Percentiles rank a stretch among this genome's conserved stretches.
Conservation (phyloP, 352 stramenopile genomes). For the Hyaloperonospora brassicae region DNA sequence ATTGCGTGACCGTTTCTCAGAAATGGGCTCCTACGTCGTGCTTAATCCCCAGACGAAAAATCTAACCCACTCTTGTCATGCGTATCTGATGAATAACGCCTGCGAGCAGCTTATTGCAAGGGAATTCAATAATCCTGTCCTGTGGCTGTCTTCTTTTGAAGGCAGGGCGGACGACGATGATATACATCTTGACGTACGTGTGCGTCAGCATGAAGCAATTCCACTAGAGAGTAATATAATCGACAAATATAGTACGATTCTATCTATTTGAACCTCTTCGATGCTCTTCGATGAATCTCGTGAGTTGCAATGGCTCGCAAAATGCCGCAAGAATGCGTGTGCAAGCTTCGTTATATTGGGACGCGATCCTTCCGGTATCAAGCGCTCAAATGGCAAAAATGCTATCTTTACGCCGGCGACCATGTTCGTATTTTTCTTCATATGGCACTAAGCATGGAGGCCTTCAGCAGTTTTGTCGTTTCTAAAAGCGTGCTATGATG, state of each 20-base stretch:
- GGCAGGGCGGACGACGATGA: slow-evolving; percentile 99
- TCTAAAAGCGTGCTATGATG: slow-evolving; percentile 96
- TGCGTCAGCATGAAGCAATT: slow-evolving; percentile 94
- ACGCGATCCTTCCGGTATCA: slow-evolving; percentile 96
- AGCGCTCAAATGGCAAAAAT: slow-evolving; percentile 90
- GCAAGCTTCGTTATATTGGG: slow-evolving; percentile 97
- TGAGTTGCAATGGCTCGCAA: slow-evolving; percentile 98
- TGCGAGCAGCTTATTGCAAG: slow-evolving; percentile 88
- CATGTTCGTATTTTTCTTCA: slow-evolving; percentile 95
- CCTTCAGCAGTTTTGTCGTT: slow-evolving; percentile 94
- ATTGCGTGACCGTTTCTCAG: slow-evolving; percentile 90
- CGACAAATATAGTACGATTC: slow-evolving; percentile 93
- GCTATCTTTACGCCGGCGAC: slow-evolving; percentile 94
- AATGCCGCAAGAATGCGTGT: slow-evolving; percentile 92
- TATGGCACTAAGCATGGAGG: slow-evolving; percentile 92
- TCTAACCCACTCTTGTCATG: slow-evolving; percentile 95
- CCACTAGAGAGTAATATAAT: slow-evolving; percentile 90
- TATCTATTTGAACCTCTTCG: slow-evolving; percentile 96
- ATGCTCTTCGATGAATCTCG: slow-evolving; percentile 98
- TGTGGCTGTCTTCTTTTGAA: slow-evolving; percentile 95
- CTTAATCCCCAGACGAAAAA: slow-evolving; percentile 98
- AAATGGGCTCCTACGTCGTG: slow-evolving; percentile 93
- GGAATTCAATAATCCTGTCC: slow-evolving; percentile 94
- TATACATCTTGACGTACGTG: slow-evolving; percentile 96
- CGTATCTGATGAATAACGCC: slow-evolving; percentile 96